A percentile compares a stretch with the other conserved stretches of the same genome.
Evolutionary conservation across 2,329 filamentous ascomycete genomes (phyloP).

Genomic region (Colletotrichum sp.): DNA sequence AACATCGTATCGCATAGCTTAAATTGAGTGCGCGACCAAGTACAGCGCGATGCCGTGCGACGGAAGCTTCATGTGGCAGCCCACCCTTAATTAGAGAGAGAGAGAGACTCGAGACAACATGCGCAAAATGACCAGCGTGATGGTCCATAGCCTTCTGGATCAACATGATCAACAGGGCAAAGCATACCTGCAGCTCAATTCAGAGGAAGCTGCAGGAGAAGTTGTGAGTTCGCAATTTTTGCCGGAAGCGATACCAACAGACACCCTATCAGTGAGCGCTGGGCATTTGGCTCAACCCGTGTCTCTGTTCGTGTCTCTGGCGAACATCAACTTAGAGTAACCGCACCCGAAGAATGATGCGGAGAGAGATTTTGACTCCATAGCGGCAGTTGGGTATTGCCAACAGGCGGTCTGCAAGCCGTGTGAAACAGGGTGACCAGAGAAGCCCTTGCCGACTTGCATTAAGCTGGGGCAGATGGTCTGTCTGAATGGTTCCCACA

Average conservation of each 20-base stretch:
- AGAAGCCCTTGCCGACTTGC: neutral
- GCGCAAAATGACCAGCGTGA: neutral
- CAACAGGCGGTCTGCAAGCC: conserved; percentile 8
- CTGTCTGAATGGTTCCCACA: neutral
- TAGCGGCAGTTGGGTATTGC: neutral
- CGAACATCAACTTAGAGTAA: neutral
- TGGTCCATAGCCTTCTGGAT: neutral
- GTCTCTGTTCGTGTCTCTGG: neutral
- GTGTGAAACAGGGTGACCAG: conserved; percentile 1
- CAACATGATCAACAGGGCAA: neutral
- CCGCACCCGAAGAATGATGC: neutral
- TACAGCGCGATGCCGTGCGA: neutral
- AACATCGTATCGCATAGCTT: conserved; percentile 16
- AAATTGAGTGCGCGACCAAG: neutral
- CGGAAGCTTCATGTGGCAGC: neutral
- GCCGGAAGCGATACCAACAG: neutral
- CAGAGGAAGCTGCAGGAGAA: neutral
- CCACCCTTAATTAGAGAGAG: neutral
- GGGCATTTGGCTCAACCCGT: neutral
- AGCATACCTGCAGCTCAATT: neutral
- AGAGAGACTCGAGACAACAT: neutral
- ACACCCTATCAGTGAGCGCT: neutral
- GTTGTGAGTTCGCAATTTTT: neutral
- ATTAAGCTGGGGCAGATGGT: neutral
- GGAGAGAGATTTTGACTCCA: neutral